phyloP scores from a whole-genome alignment of 257 asterid genomes.

The Solanum piurae region DNA sequence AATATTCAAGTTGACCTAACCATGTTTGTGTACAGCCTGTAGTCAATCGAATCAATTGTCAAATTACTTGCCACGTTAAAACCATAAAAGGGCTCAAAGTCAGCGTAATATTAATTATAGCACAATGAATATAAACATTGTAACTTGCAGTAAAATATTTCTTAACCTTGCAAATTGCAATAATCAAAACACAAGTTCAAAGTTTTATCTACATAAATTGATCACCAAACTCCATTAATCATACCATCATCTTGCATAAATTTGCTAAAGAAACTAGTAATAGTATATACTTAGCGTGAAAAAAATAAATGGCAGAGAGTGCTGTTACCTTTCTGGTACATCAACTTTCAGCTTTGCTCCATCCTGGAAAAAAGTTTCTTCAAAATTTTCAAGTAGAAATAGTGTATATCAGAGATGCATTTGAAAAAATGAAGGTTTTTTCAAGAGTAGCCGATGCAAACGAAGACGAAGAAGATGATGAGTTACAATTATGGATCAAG shows the following conservation, averaged over 20 bases:
- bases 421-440: conserved; percentile 20
- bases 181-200: not conserved
- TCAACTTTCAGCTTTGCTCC: conserved; percentile 9
- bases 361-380: not conserved
- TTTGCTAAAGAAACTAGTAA: not conserved
- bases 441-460: conserved; percentile 19
- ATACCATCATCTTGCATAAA: not conserved
- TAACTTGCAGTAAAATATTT: not conserved
- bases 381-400: conserved; percentile 4
- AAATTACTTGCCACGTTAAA: not conserved
- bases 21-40: not conserved
- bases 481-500: conserved; percentile 19
- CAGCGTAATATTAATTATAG: not conserved
- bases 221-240: not conserved
- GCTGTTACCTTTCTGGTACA: conserved; percentile 6
- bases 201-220: not conserved
- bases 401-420: conserved; percentile 11
- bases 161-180: not conserved
- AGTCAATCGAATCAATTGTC: not conserved
- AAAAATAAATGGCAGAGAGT: conserved; percentile 14
- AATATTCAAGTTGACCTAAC: not conserved
- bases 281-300: not conserved
- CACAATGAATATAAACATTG: not conserved
- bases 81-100: not conserved
- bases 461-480: conserved; percentile 1